Conservation (phyloP, 116 monocot genomes). For the Phalaenopsis hybrid region DNA sequence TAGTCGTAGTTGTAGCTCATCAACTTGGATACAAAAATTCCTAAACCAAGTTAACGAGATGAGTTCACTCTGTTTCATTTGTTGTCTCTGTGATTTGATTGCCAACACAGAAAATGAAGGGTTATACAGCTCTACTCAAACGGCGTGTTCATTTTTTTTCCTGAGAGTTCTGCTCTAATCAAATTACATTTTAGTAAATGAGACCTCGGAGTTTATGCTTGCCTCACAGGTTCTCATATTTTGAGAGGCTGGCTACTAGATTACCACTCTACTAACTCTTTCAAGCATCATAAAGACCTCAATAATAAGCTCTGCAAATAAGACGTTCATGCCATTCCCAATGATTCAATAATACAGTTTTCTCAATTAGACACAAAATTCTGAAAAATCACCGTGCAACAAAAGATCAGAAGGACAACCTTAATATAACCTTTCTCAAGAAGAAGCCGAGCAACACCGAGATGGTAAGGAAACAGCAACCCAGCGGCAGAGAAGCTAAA, state of each 20-base stretch:
- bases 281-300: neutral
- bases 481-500: constrained; percentile 97
- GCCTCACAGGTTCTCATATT: neutral
- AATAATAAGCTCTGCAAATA: neutral
- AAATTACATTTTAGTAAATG: neutral
- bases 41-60: neutral
- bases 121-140: neutral
- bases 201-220: too few relatives aligned
- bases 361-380: neutral
- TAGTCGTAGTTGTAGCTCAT: too few relatives aligned
- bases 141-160: too few relatives aligned
- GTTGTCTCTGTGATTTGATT: neutral
- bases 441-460: constrained; percentile 69
- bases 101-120: neutral
- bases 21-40: too few relatives aligned
- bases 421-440: constrained; percentile 83
- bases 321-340: neutral
- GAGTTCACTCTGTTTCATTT: neutral
- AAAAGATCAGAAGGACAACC: constrained; percentile 21
- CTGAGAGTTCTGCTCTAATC: too few relatives aligned
- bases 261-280: neutral
- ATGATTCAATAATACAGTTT: neutral
- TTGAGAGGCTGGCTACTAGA: neutral
- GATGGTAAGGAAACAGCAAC: constrained; percentile 76
- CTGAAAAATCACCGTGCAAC: neutral